phyloP scores from a whole-genome alignment of 257 asterid genomes.

The Solanum virginianum region DNA sequence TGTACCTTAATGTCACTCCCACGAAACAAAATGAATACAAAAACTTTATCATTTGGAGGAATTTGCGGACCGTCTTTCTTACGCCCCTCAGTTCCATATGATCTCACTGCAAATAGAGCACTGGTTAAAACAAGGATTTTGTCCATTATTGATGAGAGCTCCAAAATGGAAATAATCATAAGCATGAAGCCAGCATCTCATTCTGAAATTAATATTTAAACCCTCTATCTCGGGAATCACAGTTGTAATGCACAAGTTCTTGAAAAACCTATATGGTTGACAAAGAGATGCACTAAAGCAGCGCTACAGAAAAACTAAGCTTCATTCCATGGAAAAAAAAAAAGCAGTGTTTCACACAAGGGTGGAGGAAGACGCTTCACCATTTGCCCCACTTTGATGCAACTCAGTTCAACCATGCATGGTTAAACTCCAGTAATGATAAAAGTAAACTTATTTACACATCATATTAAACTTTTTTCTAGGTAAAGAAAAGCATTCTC shows the following conservation, averaged over 20 bases:
- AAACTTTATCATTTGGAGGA: slow-evolving; percentile 59
- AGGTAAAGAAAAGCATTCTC: neutral
- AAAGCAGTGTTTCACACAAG: neutral
- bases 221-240: neutral
- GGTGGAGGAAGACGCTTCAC: neutral
- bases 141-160: neutral
- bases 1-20: slow-evolving; percentile 75
- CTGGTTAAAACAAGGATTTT: neutral
- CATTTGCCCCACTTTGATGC: neutral
- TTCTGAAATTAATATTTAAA: neutral
- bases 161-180: neutral
- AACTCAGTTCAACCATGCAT: neutral
- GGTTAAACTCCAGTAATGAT: neutral
- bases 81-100: slow-evolving; percentile 81
- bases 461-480: neutral
- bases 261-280: neutral
- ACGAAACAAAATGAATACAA: slow-evolving; percentile 66
- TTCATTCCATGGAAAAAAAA: neutral
- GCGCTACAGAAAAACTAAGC: neutral
- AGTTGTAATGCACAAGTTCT: neutral
- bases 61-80: slow-evolving; percentile 57
- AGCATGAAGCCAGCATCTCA: neutral
- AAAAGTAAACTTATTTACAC: neutral
- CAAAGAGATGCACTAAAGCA: neutral
- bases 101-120: slow-evolving; percentile 44